Evolutionary conservation across 2,329 filamentous ascomycete genomes (phyloP).

Genomic region (Botryosphaeria agaves): DNA sequence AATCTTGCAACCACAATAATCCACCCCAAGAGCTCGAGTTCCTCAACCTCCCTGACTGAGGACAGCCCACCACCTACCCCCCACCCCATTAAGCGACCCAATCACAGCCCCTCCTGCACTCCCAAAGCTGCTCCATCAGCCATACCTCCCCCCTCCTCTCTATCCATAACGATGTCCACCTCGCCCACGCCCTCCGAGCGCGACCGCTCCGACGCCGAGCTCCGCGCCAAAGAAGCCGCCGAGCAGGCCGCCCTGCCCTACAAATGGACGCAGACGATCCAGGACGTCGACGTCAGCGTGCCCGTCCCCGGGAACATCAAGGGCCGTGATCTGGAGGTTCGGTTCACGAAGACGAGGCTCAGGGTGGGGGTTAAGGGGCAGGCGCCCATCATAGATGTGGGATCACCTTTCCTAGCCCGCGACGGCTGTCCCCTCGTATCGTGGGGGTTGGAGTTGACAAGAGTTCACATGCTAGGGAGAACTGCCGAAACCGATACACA

Average conservation of each 20-base stretch:
- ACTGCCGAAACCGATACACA: constrained; percentile 59
- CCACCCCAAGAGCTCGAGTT: too few species aligned
- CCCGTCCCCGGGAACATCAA: constrained; percentile 69
- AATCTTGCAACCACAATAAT: too few species aligned
- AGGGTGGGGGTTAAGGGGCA: constrained; percentile 78
- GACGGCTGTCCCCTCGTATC: too few species aligned
- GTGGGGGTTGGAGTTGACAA: too few species aligned
- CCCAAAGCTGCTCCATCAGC: too few species aligned
- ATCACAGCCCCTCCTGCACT: too few species aligned
- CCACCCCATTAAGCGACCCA: too few species aligned
- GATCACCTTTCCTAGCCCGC: too few species aligned
- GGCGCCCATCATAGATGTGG: constrained; percentile 62
- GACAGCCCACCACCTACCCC: too few species aligned
- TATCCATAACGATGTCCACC: constrained; percentile 3
- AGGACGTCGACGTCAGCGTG: constrained; percentile 67
- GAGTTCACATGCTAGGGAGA: constrained; percentile 49
- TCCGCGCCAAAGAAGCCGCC: constrained; percentile 54
- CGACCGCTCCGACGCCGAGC: constrained; percentile 37
- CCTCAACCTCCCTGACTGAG: too few species aligned
- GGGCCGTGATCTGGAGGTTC: constrained; percentile 65
- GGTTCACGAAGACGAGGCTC: constrained; percentile 63
- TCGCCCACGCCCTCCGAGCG: constrained; percentile 37
- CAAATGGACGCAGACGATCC: constrained; percentile 92
- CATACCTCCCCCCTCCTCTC: too few species aligned
- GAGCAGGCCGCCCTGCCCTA: constrained; percentile 89